phyloP scores from a whole-genome alignment of 257 asterid genomes.

The Forsythia suspensa region DNA sequence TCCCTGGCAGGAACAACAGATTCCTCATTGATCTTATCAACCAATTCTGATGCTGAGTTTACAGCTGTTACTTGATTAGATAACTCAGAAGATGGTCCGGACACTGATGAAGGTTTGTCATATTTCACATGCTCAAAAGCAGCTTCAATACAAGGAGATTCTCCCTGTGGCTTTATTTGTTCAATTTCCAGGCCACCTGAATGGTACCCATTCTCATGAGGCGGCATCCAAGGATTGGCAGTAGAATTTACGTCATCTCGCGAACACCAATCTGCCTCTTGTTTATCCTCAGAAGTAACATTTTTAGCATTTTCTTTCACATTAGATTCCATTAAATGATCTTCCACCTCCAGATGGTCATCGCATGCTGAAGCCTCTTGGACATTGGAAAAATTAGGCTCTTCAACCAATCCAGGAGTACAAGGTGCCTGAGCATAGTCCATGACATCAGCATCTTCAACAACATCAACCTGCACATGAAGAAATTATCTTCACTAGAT shows the following conservation, averaged over 20 bases:
- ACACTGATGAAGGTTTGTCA: conserved; percentile 34
- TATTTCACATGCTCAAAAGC: conserved; percentile 22
- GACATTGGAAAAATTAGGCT: conserved; percentile 68
- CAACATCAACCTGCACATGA: conserved; percentile 49
- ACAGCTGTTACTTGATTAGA: conserved; percentile 29
- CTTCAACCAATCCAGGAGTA: conserved; percentile 90
- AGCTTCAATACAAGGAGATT: conserved; percentile 31
- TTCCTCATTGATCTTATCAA: conserved; percentile 34
- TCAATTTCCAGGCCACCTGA: conserved; percentile 36
- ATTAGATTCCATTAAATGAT: conserved; percentile 45
- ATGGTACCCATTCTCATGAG: conserved; percentile 43
- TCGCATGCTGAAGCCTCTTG: conserved; percentile 85
- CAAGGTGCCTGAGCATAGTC: conserved; percentile 90
- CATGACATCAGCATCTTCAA: conserved; percentile 54
- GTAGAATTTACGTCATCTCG: conserved; percentile 39
- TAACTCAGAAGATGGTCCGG: conserved; percentile 32
- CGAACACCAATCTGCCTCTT: conserved; percentile 35
- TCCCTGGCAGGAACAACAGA: conserved; percentile 32
- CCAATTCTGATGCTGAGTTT: conserved; percentile 27
- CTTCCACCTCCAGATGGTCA: conserved; percentile 74
- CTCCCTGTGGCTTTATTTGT: conserved; percentile 32
- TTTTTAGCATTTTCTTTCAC: conserved; percentile 37
- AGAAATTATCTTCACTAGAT: conserved; percentile 15
- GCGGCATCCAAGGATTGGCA: conserved; percentile 26
- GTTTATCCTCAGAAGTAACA: conserved; percentile 32